Percentiles rank a stretch among this genome's conserved stretches.
Conservation (phyloP, 768 basidiomycete species). For the Termitomyces heimii region DNA sequence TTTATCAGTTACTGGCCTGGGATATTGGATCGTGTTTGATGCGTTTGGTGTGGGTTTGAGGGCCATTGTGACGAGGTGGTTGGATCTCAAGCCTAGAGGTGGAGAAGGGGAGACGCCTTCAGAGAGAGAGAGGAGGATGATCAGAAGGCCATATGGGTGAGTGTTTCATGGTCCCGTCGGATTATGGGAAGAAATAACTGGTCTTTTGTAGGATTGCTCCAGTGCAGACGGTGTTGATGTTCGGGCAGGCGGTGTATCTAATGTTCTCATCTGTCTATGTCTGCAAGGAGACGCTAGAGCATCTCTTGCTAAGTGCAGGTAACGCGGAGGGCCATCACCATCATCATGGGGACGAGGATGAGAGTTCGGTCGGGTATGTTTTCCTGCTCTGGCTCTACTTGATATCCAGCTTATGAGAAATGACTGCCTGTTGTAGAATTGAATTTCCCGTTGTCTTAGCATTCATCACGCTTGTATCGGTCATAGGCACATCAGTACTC, state of each 20-base stretch:
- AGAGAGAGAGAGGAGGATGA: constrained; percentile 29
- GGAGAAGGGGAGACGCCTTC: constrained; percentile 10
- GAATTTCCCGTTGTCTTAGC: constrained; percentile 60
- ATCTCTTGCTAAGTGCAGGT: constrained; percentile 67
- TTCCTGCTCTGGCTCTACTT: constrained; percentile 29
- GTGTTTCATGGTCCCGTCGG: constrained; percentile 8
- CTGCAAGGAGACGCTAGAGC: constrained; percentile 95
- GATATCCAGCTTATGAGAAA: constrained; percentile 24
- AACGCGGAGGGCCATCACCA: constrained; percentile 53
- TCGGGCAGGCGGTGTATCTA: constrained; percentile 89
- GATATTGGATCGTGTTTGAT: constrained; percentile 97
- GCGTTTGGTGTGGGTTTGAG: constrained; percentile 69
- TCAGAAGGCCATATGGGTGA: constrained; percentile 58
- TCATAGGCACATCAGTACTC: constrained; percentile 48
- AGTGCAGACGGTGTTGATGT: constrained; percentile 65
- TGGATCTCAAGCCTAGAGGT: constrained; percentile 17
- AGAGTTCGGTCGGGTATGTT: constrained; percentile 33
- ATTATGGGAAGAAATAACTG: background rate
- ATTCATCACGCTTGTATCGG: constrained; percentile 48
- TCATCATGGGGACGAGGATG: constrained; percentile 55
- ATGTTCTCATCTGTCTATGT: constrained; percentile 95
- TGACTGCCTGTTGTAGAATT: constrained; percentile 30
- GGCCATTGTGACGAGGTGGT: constrained; percentile 38
- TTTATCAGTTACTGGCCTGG: constrained; percentile 82
- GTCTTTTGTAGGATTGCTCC: constrained; percentile 48